phyloP scores from a whole-genome alignment of 345 rosid genomes.

The Corchorus capsularis region DNA sequence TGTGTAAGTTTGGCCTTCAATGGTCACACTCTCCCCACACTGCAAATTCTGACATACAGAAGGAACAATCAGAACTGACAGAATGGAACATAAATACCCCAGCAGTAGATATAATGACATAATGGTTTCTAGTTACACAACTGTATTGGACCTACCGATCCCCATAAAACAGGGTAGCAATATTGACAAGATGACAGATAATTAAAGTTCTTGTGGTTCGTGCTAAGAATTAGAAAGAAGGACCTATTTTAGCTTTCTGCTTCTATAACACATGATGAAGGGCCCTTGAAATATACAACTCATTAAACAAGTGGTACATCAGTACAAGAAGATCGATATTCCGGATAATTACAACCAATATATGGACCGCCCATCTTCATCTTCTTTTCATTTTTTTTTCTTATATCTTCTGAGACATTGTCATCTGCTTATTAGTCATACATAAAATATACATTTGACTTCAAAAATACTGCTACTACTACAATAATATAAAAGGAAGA shows the following conservation, averaged over 20 bases:
- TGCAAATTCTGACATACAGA: constrained; percentile 68
- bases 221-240: not conserved
- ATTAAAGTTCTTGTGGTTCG: constrained; percentile 19
- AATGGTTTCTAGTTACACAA: not conserved
- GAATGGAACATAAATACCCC: constrained; percentile 10
- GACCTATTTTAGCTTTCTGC: constrained; percentile 19
- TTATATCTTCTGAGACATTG: not conserved
- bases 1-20: constrained; percentile 81
- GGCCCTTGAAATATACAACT: constrained; percentile 27
- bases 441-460: not conserved
- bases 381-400: not conserved
- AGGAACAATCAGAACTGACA: constrained; percentile 10
- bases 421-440: not conserved
- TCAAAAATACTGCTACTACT: not conserved
- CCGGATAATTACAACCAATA: constrained; percentile 14
- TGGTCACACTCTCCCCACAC: constrained; percentile 85
- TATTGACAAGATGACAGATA: constrained; percentile 20
- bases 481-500: not conserved
- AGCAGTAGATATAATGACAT: not conserved
- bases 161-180: constrained; percentile 20
- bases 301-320: constrained; percentile 22
- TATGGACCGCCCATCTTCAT: constrained; percentile 15
- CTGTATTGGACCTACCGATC: constrained; percentile 15
- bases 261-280: constrained; percentile 18
- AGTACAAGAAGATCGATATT: not conserved